Evolutionary conservation across 1,284 basidiomycete species (phyloP).

Genomic region (Rhodofomes roseus): DNA sequence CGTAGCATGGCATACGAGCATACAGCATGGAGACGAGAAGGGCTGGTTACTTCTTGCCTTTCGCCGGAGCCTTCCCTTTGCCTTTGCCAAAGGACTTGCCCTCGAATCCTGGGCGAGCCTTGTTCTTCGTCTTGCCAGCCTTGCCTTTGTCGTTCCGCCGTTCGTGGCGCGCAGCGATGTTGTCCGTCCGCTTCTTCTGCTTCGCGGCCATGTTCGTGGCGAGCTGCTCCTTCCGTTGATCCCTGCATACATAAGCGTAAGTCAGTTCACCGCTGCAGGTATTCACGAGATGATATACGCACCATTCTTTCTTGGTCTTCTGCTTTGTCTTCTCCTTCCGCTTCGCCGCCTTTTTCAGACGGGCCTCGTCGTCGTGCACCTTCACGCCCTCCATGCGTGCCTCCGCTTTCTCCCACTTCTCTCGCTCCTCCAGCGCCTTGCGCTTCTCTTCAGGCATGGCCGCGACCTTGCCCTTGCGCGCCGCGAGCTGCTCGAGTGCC

Average conservation of each 20-base stretch:
- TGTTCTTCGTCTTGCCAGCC: conserved; percentile 55
- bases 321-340: conserved; percentile 84
- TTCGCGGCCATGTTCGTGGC: conserved; percentile 70
- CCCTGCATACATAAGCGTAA: conserved; percentile 44
- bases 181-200: conserved; percentile 86
- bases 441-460: conserved; percentile 76
- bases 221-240: conserved; percentile 78
- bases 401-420: conserved; percentile 86
- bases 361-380: conserved; percentile 76
- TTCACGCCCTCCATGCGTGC: conserved; percentile 84
- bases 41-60: conserved; percentile 14
- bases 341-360: conserved; percentile 88
- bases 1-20: background rate
- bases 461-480: conserved; percentile 72
- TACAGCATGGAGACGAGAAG: background rate
- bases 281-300: background rate
- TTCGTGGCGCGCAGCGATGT: conserved; percentile 81
- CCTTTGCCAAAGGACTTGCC: conserved; percentile 71
- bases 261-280: too few species aligned
- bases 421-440: conserved; percentile 70
- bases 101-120: conserved; percentile 79
- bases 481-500: conserved; percentile 76
- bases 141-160: conserved; percentile 73
- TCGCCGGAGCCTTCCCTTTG: conserved; percentile 29
- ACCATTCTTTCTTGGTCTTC: conserved; percentile 86